Base-by-base conservation (phyloP, 371 early-diverging fungal species). In the Batkoa obscura region DNA sequence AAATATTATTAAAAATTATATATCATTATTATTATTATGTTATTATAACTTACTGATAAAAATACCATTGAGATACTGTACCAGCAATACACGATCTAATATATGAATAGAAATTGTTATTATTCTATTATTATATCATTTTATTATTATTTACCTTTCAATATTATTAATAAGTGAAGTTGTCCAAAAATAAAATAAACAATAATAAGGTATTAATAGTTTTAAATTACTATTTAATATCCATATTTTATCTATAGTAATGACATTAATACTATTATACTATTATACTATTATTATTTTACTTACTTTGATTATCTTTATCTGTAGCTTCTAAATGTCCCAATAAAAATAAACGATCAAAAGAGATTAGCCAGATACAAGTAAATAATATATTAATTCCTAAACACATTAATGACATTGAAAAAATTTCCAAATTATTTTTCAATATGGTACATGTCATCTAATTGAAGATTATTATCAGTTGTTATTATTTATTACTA, bases 1-100 rank as follows among this genome's bases (percentile, higher is more conserved):
- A 5, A 30, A 3, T n/a, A n/a, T n/a, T n/a, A n/a, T n/a, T n/a
- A n/a, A n/a, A n/a, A n/a, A n/a, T n/a, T n/a, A n/a, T n/a, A n/a
- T n/a, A n/a, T n/a, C n/a, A n/a, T n/a, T n/a, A n/a, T n/a, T n/a
- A n/a, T n/a, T n/a, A n/a, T n/a, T n/a, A 50, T 35, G 32, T 10
- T 10, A 50, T 30, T 3, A 31, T 43, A 3, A 33, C 36, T 3
- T 55, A 38, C 39, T 55, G 36, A 23, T 55, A 43, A 43, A 55
- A 55, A 34, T 55, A 55, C 55, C 55, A 55, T 23, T 55, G 55
- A 1, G 55, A 55, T 23, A 55, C 55, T 2, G 55, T 39, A 42
- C 55, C 55, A 9, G 55, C 55, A 31, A 55, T 55, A 2, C 31
- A 30, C 2, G 43, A 35, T 43, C 55, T 55, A 17, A 8, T 30